These are phyloP conservation scores for Trifolium fragiferum DNA, from an alignment of 306 rosid genomes.

Conservation along the genomic window DNA sequence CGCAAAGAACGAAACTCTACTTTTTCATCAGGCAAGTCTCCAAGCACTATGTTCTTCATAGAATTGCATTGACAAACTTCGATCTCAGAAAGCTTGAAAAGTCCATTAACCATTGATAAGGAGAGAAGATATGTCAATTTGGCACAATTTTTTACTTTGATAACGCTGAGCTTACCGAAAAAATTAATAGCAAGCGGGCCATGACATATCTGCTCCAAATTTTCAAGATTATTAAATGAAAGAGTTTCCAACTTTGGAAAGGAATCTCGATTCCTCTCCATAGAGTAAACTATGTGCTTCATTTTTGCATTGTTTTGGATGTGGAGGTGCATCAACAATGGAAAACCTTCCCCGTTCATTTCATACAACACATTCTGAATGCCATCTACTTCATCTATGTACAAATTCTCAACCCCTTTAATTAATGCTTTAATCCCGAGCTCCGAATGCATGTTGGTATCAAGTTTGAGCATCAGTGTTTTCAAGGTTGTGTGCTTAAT, in stretches of 20 bases:
- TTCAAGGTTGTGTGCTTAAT: too few species aligned
- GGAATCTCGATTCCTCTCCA: neutral
- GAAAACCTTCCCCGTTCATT: too few species aligned
- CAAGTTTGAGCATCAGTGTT: too few species aligned
- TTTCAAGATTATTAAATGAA: neutral
- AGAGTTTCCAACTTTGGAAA: neutral
- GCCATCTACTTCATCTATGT: too few species aligned
- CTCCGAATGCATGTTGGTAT: too few species aligned
- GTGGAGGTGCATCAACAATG: too few species aligned
- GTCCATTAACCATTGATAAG: neutral
- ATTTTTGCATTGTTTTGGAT: too few species aligned
- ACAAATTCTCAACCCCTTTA: too few species aligned
- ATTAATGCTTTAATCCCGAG: too few species aligned
- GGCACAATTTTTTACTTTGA: neutral
- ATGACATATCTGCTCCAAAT: neutral
- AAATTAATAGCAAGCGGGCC: neutral
- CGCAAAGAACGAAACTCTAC: neutral
- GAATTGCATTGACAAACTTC: neutral
- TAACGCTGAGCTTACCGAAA: neutral
- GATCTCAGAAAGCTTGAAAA: too few species aligned
- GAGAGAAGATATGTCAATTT: neutral
- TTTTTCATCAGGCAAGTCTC: neutral
- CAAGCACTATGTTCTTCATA: neutral
- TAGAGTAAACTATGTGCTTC: too few species aligned
- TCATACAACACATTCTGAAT: too few species aligned